Base-by-base conservation (phyloP, 345 rosid genomes). In the Lepidium aucheri region DNA sequence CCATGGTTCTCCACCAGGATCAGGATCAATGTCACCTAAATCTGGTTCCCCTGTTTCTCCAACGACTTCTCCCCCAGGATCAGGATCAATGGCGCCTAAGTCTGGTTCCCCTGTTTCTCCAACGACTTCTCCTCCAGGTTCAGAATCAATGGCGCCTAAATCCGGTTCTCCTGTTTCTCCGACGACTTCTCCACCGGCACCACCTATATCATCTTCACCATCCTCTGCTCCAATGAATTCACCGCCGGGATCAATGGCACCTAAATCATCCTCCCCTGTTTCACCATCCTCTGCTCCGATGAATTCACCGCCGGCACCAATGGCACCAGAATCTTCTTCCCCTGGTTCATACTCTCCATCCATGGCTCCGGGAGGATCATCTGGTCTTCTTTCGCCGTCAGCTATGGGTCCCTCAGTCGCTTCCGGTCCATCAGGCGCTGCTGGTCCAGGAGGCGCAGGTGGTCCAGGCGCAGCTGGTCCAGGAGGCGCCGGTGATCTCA, bases 221-320 rank as follows among this genome's bases (percentile, higher is more conserved):
- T 18, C 75, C 58, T 13, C 63, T 3, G 76, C 72, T 47, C 83
- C 79, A 5, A 46, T 66, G 39, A 42, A 46, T 20, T 57, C 76
- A 1, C 72, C 72, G 1, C 76, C 75, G 5, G 58, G 43, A 1
- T 11, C 71, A 9, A 55, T 32, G 57, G 0, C 70, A 6, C 76
- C 76, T 12, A 40, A 58, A 1, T 73, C 76, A 0, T 35, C 60
- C 0, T 39, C 65, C 30, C 52, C 12, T 70, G 69, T 3, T 44
- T 20, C 74, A 0, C 70, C 58, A 4, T 32, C 38, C 4, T 44
- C 40, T 12, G 15, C 64, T 41, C 70, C 73, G 32, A 1, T 2
- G 14, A 26, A 16, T 49, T 56, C 76, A 20, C 67, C 72, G 0
- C 53, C 74, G 0, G 63, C 34, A 17, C 50, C 68, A 0, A 5